These are phyloP conservation scores for Nannizzia gypsea DNA, from an alignment of 2,329 filamentous ascomycete genomes.

Conservation along the genomic window DNA sequence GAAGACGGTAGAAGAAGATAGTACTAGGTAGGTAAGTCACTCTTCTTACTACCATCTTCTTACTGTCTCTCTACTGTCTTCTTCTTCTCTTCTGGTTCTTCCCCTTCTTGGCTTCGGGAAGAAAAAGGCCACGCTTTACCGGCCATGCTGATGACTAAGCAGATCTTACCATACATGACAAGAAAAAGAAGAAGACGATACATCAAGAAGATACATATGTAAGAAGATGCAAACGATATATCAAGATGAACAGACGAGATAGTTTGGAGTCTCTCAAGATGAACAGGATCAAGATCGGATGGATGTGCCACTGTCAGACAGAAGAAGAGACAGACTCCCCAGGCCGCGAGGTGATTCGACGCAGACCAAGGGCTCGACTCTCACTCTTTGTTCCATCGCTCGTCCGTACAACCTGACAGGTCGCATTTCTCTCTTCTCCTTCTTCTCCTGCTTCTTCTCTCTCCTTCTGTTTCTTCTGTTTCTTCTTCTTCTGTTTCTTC, in stretches of 20 bases:
- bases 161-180: not conserved
- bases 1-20: not conserved
- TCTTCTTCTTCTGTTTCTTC: not conserved
- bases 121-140: not conserved
- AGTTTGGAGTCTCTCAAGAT: no score
- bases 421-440: not conserved
- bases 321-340: no score
- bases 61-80: not conserved
- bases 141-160: not conserved
- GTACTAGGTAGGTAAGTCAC: not conserved
- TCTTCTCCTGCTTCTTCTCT: not conserved
- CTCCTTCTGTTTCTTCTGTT: not conserved
- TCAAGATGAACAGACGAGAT: no score
- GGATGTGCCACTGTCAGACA: not conserved
- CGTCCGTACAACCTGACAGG: not conserved
- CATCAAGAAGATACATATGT: no score
- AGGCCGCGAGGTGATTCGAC: not conserved
- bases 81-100: not conserved
- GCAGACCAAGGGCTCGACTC: not conserved
- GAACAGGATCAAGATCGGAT: not conserved
- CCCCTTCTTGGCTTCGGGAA: not conserved
- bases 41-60: no score
- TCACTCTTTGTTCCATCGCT: conserved; percentile 1
- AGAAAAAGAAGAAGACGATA: not conserved
- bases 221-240: no score